phyloP scores from a whole-genome alignment of 345 rosid species.

The Cardamine occulta region DNA sequence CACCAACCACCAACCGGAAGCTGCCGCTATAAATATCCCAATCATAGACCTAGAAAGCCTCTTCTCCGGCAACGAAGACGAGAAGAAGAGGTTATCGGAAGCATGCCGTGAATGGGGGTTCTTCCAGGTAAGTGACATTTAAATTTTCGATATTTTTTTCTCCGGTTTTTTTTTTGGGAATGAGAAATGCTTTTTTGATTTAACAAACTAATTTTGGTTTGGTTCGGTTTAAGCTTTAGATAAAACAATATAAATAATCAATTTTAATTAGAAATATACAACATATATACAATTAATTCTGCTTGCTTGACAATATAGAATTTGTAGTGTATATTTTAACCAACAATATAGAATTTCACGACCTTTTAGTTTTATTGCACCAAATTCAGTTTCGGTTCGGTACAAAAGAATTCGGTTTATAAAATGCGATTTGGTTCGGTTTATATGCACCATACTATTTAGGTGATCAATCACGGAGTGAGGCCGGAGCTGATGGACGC shows the following conservation, averaged over 20 bases:
- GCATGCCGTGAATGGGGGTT: constrained; percentile 91
- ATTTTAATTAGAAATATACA: no score
- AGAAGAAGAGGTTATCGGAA: constrained; percentile 43
- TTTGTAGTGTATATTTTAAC: no score
- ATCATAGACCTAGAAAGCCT: constrained; percentile 65
- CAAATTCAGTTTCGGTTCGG: no score
- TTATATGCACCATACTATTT: background rate
- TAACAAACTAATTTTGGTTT: background rate
- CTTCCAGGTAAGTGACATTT: constrained; percentile 54
- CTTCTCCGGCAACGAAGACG: constrained; percentile 29
- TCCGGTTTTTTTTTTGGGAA: background rate
- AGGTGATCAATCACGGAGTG: constrained; percentile 77
- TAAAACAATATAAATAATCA: background rate
- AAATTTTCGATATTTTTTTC: background rate
- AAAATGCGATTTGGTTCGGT: background rate
- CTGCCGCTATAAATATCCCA: constrained; percentile 57
- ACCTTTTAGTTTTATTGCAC: no score
- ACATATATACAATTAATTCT: no score
- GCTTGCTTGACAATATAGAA: no score
- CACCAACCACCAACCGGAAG: constrained; percentile 22
- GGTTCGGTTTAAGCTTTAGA: background rate
- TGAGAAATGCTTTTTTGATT: background rate
- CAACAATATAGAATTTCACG: no score
- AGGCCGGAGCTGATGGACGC: constrained; percentile 61
- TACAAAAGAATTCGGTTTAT: background rate